These are phyloP conservation scores for Rosellinia necatrix DNA, from an alignment of 2,329 filamentous ascomycete species.

Conservation along the genomic window DNA sequence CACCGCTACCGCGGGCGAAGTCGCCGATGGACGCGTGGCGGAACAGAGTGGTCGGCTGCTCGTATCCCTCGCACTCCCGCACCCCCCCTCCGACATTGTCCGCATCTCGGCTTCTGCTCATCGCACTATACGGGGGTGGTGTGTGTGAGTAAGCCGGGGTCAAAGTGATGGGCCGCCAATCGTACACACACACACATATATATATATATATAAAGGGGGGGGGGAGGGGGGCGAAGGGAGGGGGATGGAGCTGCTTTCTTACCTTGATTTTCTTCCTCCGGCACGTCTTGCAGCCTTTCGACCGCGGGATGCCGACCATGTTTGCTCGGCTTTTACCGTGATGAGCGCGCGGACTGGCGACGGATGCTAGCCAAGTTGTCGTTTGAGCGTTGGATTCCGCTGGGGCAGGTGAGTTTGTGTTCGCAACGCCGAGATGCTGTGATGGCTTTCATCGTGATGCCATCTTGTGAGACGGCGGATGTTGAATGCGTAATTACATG, in stretches of 20 bases:
- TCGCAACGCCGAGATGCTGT: no score
- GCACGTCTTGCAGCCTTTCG: constrained; percentile 31
- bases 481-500: no score
- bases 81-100: constrained; percentile 30
- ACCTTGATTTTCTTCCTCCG: constrained; percentile 33
- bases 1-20: no score
- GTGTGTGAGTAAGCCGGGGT: neutral
- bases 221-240: neutral
- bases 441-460: no score
- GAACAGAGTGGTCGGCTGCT: constrained; percentile 23
- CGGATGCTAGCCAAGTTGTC: no score
- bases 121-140: constrained; percentile 24
- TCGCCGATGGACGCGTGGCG: constrained; percentile 24
- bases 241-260: neutral
- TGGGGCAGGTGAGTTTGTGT: no score
- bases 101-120: constrained; percentile 26
- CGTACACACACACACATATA: no score
- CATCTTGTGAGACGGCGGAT: no score
- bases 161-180: no score
- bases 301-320: constrained; percentile 31
- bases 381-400: no score
- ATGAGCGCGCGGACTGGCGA: no score
- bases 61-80: constrained; percentile 29
- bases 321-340: neutral
- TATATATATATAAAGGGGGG: no score